phyloP scores from a whole-genome alignment of 2,329 filamentous ascomycete species.

The Beauveria sp. region DNA sequence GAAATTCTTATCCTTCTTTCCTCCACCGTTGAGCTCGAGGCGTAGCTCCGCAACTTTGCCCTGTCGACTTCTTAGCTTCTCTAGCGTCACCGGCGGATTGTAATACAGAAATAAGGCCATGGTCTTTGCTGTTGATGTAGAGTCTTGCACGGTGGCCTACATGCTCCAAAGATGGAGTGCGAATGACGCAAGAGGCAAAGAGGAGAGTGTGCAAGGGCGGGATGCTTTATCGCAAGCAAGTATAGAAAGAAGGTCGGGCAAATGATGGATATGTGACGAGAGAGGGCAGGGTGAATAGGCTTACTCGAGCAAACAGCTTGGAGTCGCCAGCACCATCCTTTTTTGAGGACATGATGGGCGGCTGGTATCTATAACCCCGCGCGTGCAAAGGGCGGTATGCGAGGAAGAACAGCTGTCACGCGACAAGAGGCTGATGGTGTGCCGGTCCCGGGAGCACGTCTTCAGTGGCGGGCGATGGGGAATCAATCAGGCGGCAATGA shows the following conservation, averaged over 20 bases:
- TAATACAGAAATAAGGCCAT: slow-evolving; percentile 47
- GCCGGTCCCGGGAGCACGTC: not conserved
- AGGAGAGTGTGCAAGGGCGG: not conserved
- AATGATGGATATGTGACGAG: not conserved
- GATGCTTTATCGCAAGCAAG: not conserved
- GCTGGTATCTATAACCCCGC: slow-evolving; percentile 10
- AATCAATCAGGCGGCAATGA: not conserved
- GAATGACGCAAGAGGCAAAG: not conserved
- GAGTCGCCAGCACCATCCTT: slow-evolving; percentile 73
- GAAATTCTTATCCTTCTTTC: slow-evolving; percentile 98
- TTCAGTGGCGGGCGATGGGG: not conserved
- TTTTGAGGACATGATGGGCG: slow-evolving; percentile 44
- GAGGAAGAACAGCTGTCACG: slow-evolving; percentile 11
- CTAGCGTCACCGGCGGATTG: slow-evolving; percentile 35
- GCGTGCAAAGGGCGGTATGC: slow-evolving; percentile 1
- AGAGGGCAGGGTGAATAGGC: slow-evolving; percentile 21
- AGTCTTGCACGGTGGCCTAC: not conserved
- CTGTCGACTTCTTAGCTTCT: slow-evolving; percentile 59
- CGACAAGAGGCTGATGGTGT: slow-evolving; percentile 11
- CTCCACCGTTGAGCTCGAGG: slow-evolving; percentile 84
- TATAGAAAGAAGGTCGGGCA: slow-evolving; percentile 12
- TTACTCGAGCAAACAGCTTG: slow-evolving; percentile 97
- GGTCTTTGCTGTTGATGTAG: slow-evolving; percentile 6
- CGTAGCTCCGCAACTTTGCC: slow-evolving; percentile 98
- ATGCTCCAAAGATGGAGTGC: not conserved